A percentile compares a stretch with the other conserved stretches of the same genome.
Evolutionary conservation across 2,329 filamentous ascomycete genomes (phyloP).

Genomic region (Penicillium sp.): DNA sequence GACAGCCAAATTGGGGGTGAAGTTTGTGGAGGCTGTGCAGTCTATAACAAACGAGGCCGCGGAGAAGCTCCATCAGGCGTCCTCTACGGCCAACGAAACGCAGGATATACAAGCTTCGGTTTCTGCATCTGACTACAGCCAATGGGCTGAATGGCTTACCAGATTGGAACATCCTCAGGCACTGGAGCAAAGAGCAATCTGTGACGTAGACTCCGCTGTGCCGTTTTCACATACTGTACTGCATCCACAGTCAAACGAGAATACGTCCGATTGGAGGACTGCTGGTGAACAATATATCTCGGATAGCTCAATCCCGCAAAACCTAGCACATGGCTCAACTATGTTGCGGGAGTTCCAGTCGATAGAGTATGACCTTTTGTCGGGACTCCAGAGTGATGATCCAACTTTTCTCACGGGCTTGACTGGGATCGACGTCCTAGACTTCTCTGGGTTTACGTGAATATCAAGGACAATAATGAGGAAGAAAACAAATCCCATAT

Average conservation of each 20-base stretch:
- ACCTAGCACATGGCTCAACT: not conserved
- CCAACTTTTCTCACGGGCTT: slow-evolving; percentile 31
- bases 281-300: not conserved
- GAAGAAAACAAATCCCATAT: too few species aligned
- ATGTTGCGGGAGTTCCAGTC: not conserved
- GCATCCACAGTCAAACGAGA: not conserved
- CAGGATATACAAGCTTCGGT: not conserved
- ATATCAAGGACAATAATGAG: too few species aligned
- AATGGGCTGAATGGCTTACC: slow-evolving; percentile 14
- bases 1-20: slow-evolving; percentile 30
- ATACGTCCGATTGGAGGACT: not conserved
- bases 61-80: slow-evolving; percentile 7
- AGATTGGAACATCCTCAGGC: slow-evolving; percentile 1
- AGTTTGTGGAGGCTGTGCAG: slow-evolving; percentile 30
- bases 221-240: not conserved
- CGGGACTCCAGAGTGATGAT: slow-evolving; percentile 23
- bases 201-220: not conserved
- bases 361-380: slow-evolving; percentile 3
- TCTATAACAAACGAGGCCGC: slow-evolving; percentile 29
- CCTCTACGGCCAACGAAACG: not conserved
- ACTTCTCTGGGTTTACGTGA: slow-evolving; percentile 19
- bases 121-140: slow-evolving; percentile 5
- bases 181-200: not conserved
- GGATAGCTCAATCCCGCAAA: not conserved
- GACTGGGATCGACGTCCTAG: slow-evolving; percentile 29